Evolutionary conservation across 768 basidiomycete genomes (phyloP).

Genomic region (Lanmaoa pseudosensibilis): DNA sequence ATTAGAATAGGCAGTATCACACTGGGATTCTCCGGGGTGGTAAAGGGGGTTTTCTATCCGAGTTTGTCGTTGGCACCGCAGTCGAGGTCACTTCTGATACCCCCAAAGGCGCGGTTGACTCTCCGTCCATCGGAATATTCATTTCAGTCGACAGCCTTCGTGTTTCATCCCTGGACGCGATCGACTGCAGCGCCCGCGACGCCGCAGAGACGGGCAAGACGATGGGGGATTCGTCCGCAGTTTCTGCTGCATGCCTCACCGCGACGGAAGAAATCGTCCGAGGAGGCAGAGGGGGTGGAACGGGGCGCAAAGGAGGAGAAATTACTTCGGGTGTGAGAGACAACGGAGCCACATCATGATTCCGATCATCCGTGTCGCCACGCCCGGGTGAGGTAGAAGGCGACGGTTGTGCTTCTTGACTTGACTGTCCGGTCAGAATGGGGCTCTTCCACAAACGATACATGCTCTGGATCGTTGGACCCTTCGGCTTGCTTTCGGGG

Average conservation of each 20-base stretch:
- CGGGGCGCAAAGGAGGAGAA: conserved; percentile 28
- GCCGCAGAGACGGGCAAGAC: conserved; percentile 38
- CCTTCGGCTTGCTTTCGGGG: conserved; percentile 40
- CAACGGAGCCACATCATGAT: conserved; percentile 33
- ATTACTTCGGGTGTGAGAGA: conserved; percentile 25
- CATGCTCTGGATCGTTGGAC: conserved; percentile 62
- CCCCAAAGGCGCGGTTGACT: conserved; percentile 2
- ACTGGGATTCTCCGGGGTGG: conserved; percentile 33
- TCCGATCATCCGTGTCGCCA: conserved; percentile 20
- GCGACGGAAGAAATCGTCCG: conserved; percentile 37
- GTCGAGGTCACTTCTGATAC: conserved; percentile 4
- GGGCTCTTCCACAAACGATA: conserved; percentile 76
- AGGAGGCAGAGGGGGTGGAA: conserved; percentile 43
- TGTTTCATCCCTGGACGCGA: conserved; percentile 48
- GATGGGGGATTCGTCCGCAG: conserved; percentile 23
- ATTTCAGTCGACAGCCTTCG: conserved; percentile 29
- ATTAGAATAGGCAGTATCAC: conserved; percentile 2
- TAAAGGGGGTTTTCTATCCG: conserved; percentile 31
- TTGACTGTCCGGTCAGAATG: conserved; percentile 30
- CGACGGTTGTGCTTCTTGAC: conserved; percentile 16
- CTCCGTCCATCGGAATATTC: conserved; percentile 5
- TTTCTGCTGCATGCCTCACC: conserved; percentile 31
- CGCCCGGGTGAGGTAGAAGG: conserved; percentile 7
- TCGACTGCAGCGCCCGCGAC: conserved; percentile 56
- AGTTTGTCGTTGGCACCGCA: neutral